phyloP scores from a whole-genome alignment of 306 rosid genomes.

The Quercus variabilis region DNA sequence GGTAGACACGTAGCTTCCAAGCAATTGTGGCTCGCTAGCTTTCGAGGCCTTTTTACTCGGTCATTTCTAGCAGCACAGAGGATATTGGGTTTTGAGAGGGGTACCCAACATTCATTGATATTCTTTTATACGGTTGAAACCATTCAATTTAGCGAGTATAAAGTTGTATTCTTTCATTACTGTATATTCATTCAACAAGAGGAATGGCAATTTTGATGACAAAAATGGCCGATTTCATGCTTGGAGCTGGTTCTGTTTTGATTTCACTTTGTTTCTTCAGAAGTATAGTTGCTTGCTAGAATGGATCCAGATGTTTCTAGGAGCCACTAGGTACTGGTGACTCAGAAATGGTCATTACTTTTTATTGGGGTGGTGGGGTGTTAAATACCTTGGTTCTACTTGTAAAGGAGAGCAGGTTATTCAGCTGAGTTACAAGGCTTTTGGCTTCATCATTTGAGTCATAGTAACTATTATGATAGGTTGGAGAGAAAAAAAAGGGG shows the following conservation, averaged over 20 bases:
- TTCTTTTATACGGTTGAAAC: conserved; percentile 17
- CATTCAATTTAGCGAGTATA: conserved; percentile 33
- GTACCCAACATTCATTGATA: conserved; percentile 36
- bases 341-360: too few relatives aligned
- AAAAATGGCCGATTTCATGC: conserved; percentile 35
- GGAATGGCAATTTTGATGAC: conserved; percentile 48
- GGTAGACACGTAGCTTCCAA: conserved; percentile 23
- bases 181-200: conserved; percentile 42
- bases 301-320: background rate
- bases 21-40: conserved; percentile 33
- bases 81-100: conserved; percentile 28
- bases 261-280: background rate
- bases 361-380: too few relatives aligned
- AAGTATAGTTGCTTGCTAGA: background rate
- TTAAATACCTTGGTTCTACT: too few relatives aligned
- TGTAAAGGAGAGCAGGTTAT: too few relatives aligned
- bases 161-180: conserved; percentile 48
- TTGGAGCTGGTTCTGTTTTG: conserved; percentile 8
- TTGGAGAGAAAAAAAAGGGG: too few relatives aligned
- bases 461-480: too few relatives aligned
- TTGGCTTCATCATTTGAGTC: too few relatives aligned
- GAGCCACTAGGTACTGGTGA: too few relatives aligned
- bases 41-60: conserved; percentile 34
- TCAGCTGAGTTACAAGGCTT: too few relatives aligned
- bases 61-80: conserved; percentile 31